Evolutionary conservation across 768 basidiomycete species (phyloP).

Genomic region (Pleurotus ostreatus): DNA sequence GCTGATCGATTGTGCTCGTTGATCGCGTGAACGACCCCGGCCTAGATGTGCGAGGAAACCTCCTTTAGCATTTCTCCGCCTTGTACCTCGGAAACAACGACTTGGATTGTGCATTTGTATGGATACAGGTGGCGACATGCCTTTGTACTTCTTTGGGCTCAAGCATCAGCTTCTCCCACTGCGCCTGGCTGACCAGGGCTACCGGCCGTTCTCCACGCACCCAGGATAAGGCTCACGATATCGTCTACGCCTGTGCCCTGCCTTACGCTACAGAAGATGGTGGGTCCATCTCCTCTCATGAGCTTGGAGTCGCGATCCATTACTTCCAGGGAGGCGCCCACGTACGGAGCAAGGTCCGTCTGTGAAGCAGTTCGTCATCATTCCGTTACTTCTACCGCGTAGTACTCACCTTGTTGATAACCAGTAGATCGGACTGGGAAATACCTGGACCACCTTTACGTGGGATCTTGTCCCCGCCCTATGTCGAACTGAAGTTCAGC

Average conservation of each 20-base stretch:
- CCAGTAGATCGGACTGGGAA: constrained; percentile 89
- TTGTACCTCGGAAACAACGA: no score
- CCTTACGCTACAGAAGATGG: constrained; percentile 84
- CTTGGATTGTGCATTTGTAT: no score
- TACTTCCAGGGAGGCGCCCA: constrained; percentile 88
- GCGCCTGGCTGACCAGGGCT: constrained; percentile 60
- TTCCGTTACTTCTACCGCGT: neutral
- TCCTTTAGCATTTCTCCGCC: no score
- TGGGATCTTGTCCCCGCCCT: constrained; percentile 98
- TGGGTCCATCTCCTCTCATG: constrained; percentile 95
- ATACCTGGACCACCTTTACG: constrained; percentile 98
- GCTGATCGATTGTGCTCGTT: neutral
- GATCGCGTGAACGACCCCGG: neutral
- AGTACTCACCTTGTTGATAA: constrained; percentile 87
- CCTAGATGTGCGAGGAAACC: no score
- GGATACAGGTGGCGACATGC: neutral
- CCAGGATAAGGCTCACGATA: constrained; percentile 74
- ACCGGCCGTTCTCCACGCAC: constrained; percentile 85
- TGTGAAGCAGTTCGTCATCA: constrained; percentile 24
- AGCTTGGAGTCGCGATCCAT: constrained; percentile 91
- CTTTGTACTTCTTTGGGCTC: neutral
- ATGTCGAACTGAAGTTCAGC: constrained; percentile 3
- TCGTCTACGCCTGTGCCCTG: constrained; percentile 77
- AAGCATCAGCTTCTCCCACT: constrained; percentile 34
- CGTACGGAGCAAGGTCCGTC: constrained; percentile 92